These are phyloP conservation scores for Alternaria atra DNA, from an alignment of 2,329 filamentous ascomycete species.

Conservation along the genomic window DNA sequence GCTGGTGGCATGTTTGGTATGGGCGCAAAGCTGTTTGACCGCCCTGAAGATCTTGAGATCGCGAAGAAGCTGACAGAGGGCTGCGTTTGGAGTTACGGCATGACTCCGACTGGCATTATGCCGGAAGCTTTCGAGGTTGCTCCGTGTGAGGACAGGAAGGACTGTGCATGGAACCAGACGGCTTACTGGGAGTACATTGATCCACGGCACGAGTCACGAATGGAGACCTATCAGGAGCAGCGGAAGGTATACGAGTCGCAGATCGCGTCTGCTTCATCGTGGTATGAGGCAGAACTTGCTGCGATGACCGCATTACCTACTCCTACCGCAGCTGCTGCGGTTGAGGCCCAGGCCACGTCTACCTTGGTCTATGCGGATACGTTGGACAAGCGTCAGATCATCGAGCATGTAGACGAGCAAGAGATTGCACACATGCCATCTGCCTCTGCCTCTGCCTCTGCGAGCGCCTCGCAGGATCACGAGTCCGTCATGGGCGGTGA, in stretches of 20 bases:
- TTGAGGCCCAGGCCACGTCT: conserved; percentile 26
- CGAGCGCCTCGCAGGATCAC: conserved; percentile 11
- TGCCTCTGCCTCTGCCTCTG: conserved; percentile 17
- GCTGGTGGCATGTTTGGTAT: conserved; percentile 75
- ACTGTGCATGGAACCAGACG: conserved; percentile 58
- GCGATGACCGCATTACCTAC: conserved; percentile 35
- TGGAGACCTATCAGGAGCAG: conserved; percentile 38
- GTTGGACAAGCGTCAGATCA: conserved; percentile 39
- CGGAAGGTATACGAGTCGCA: conserved; percentile 50
- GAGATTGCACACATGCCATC: conserved; percentile 25
- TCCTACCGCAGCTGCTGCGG: conserved; percentile 11
- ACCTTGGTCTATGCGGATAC: conserved; percentile 31
- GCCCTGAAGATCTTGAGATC: conserved; percentile 63
- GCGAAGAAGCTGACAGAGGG: conserved; percentile 69
- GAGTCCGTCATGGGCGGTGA: conserved; percentile 30
- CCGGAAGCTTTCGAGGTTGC: conserved; percentile 66
- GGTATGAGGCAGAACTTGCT: conserved; percentile 40
- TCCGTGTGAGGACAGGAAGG: conserved; percentile 54
- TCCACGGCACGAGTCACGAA: conserved; percentile 41
- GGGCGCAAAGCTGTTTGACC: conserved; percentile 68
- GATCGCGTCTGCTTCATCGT: conserved; percentile 42
- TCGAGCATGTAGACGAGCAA: conserved; percentile 35
- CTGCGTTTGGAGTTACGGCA: conserved; percentile 69
- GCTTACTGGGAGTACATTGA: conserved; percentile 53
- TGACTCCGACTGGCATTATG: conserved; percentile 67